These are phyloP conservation scores for Diaporthe longicolla DNA, from an alignment of 2,329 filamentous ascomycete species.

Conservation along the genomic window DNA sequence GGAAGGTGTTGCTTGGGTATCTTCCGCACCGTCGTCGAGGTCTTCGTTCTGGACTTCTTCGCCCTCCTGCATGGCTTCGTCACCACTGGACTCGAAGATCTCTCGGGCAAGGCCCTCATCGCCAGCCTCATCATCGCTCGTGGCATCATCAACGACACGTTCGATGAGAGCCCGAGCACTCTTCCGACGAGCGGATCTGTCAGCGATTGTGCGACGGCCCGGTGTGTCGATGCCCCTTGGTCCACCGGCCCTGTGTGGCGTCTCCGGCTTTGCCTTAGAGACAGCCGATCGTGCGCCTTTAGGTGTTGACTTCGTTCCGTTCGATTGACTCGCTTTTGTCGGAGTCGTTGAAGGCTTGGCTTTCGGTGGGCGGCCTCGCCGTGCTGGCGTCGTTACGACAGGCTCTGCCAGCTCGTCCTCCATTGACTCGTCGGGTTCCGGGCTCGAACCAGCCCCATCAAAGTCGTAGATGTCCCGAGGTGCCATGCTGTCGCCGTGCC, in stretches of 20 bases:
- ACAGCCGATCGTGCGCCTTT: conserved; percentile 43
- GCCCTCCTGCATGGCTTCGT: conserved; percentile 28
- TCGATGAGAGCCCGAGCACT: conserved; percentile 84
- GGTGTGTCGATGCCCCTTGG: conserved; percentile 67
- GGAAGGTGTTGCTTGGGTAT: conserved; percentile 56
- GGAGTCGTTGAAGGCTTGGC: conserved; percentile 44
- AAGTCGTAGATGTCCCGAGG: conserved; percentile 38
- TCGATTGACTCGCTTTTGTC: conserved; percentile 29
- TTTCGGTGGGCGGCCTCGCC: conserved; percentile 47
- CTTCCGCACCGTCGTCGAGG: conserved; percentile 44
- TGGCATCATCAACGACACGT: conserved; percentile 73
- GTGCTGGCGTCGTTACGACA: conserved; percentile 50
- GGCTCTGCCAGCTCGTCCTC: conserved; percentile 41
- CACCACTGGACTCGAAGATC: conserved; percentile 73
- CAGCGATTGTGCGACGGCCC: conserved; percentile 77
- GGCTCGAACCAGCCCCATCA: conserved; percentile 35
- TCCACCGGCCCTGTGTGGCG: conserved; percentile 55
- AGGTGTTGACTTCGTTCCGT: conserved; percentile 53
- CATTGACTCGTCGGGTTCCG: conserved; percentile 33
- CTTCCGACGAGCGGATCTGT: conserved; percentile 89
- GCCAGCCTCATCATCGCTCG: conserved; percentile 80
- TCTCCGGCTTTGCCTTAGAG: conserved; percentile 53
- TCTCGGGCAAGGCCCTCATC: conserved; percentile 77
- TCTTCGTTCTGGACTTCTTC: conserved; percentile 45
- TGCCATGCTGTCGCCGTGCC: background rate